These are phyloP conservation scores for Binderoboletus segoi DNA, from an alignment of 1,284 basidiomycete genomes.

Conservation along the genomic window DNA sequence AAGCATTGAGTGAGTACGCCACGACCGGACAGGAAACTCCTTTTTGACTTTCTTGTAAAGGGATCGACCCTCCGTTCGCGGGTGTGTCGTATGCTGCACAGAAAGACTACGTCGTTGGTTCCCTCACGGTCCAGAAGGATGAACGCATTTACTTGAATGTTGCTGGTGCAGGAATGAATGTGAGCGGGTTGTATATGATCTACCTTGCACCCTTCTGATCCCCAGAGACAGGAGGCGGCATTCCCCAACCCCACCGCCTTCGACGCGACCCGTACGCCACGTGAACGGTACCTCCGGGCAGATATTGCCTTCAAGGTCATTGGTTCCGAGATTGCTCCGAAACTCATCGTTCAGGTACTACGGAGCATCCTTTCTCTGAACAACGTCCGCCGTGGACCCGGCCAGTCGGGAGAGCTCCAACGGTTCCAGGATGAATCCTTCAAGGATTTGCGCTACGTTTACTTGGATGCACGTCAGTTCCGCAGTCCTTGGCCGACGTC, in stretches of 20 bases:
- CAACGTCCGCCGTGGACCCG: constrained; percentile 55
- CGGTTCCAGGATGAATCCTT: constrained; percentile 40
- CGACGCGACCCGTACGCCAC: constrained; percentile 46
- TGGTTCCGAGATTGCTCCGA: constrained; percentile 57
- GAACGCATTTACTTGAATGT: constrained; percentile 65
- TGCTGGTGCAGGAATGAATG: constrained; percentile 55
- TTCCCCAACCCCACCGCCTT: constrained; percentile 54
- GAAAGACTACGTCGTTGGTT: constrained; percentile 46
- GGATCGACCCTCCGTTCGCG: constrained; percentile 52
- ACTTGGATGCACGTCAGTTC: constrained; percentile 47
- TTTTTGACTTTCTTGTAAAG: constrained; percentile 30
- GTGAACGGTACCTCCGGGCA: constrained; percentile 52
- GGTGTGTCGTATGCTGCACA: constrained; percentile 42
- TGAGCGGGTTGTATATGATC: constrained; percentile 26
- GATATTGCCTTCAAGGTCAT: constrained; percentile 60
- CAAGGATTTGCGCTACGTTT: constrained; percentile 43
- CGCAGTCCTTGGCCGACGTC: constrained; percentile 55
- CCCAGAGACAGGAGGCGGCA: constrained; percentile 40
- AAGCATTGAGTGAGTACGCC: constrained; percentile 62
- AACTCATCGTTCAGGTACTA: constrained; percentile 53
- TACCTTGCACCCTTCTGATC: not conserved
- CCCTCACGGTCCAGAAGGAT: constrained; percentile 44
- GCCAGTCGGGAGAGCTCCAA: constrained; percentile 53
- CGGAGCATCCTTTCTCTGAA: constrained; percentile 51
- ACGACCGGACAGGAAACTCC: not conserved